Conservation (phyloP, 108 stramenopile species). For the Fragilaria crotonensis region DNA sequence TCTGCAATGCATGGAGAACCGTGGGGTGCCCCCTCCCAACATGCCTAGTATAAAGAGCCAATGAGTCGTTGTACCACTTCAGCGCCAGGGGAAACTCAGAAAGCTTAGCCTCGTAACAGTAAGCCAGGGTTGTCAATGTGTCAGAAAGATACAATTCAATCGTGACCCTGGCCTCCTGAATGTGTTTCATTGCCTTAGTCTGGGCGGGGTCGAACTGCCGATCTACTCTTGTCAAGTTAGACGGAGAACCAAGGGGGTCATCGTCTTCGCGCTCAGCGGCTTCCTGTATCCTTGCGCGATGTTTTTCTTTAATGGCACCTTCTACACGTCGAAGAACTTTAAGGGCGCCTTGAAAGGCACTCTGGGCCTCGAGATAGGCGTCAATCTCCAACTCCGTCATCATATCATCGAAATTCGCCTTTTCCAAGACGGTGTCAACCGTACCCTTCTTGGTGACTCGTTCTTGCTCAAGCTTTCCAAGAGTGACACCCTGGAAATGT, state of each 20-base stretch:
- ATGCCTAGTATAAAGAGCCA: constrained; percentile 35
- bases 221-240: neutral
- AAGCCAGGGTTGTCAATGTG: constrained; percentile 33
- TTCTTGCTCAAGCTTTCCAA: constrained; percentile 34
- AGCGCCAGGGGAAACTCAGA: constrained; percentile 22
- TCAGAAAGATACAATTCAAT: constrained; percentile 43
- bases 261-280: neutral
- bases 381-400: constrained; percentile 3
- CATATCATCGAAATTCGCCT: constrained; percentile 1
- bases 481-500: constrained; percentile 37
- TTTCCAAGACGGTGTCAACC: neutral
- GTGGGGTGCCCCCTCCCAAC: constrained; percentile 29
- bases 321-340: neutral
- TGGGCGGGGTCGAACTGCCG: neutral
- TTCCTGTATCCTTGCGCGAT: neutral
- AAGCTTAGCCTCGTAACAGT: constrained; percentile 36
- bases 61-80: constrained; percentile 34
- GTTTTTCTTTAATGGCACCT: neutral
- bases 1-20: constrained; percentile 36
- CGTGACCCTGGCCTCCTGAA: constrained; percentile 30
- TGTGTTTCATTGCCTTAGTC: constrained; percentile 21
- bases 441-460: neutral
- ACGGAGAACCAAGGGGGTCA: neutral
- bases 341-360: neutral
- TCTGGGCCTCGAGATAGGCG: constrained; percentile 1